Percentiles rank a stretch among this genome's conserved stretches.
phyloP scores from a whole-genome alignment of 257 asterid species.

The Buddleja alternifolia region DNA sequence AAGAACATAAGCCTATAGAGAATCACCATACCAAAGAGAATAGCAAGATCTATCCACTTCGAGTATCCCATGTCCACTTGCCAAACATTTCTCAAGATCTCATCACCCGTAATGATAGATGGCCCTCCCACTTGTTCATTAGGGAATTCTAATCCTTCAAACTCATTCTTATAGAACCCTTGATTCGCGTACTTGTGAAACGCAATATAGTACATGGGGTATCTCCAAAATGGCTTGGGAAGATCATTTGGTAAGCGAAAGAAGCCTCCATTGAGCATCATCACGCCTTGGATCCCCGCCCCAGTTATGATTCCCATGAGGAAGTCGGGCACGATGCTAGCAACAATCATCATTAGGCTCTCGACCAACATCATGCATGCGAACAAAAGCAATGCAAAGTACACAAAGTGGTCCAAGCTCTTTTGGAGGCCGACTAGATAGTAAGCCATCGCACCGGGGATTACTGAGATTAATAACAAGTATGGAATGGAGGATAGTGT shows the following conservation, averaged over 20 bases:
- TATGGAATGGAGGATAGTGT: slow-evolving; percentile 65
- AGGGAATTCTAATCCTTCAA: slow-evolving; percentile 46
- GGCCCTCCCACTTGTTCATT: slow-evolving; percentile 38
- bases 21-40: slow-evolving; percentile 53
- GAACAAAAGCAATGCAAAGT: slow-evolving; percentile 44
- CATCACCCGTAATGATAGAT: slow-evolving; percentile 40
- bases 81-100: slow-evolving; percentile 50
- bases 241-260: slow-evolving; percentile 57
- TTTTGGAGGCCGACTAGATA: slow-evolving; percentile 60
- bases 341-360: slow-evolving; percentile 65
- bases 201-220: slow-evolving; percentile 55
- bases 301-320: slow-evolving; percentile 64
- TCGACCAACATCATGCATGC: slow-evolving; percentile 60
- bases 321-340: slow-evolving; percentile 53
- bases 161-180: slow-evolving; percentile 66
- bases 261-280: slow-evolving; percentile 62
- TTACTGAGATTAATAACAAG: slow-evolving; percentile 43
- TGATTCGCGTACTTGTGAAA: slow-evolving; percentile 59
- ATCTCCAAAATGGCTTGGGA: slow-evolving; percentile 59
- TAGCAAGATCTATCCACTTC: slow-evolving; percentile 57
- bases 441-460: slow-evolving; percentile 57
- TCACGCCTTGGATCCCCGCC: slow-evolving; percentile 60
- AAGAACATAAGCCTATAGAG: slow-evolving; percentile 45
- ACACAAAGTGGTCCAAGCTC: slow-evolving; percentile 46
- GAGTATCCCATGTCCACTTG: slow-evolving; percentile 61